These are phyloP conservation scores for Ajuga reptans DNA, from an alignment of 305 asterid species.

Conservation along the genomic window DNA sequence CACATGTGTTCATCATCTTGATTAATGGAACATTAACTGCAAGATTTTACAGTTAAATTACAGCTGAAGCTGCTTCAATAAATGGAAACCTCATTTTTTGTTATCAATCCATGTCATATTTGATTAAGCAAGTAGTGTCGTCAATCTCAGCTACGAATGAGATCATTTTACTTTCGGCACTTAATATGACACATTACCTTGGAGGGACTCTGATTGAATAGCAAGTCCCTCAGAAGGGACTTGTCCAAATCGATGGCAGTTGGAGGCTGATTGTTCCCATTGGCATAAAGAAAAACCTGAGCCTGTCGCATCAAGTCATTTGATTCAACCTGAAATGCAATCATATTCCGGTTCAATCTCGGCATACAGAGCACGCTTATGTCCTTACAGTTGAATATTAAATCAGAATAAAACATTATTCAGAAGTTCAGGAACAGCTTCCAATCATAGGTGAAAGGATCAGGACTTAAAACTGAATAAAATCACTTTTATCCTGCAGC, in stretches of 20 bases:
- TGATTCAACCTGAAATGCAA: constrained; percentile 56
- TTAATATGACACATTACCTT: constrained; percentile 45
- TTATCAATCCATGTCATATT: not conserved
- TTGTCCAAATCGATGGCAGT: constrained; percentile 83
- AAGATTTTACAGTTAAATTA: not conserved
- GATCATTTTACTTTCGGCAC: not conserved
- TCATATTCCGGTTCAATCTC: constrained; percentile 12
- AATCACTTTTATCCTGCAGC: not conserved
- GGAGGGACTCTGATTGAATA: constrained; percentile 85
- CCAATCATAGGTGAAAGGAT: constrained; percentile 11
- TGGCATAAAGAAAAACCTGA: constrained; percentile 72
- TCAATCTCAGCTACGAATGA: not conserved
- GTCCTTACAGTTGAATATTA: not conserved
- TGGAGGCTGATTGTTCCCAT: constrained; percentile 70
- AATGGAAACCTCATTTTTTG: not conserved
- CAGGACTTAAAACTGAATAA: not conserved
- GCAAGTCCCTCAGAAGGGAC: constrained; percentile 61
- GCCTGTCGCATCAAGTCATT: constrained; percentile 78
- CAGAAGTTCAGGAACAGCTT: not conserved
- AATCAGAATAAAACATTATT: not conserved
- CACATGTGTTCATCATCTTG: not conserved
- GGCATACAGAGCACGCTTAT: not conserved
- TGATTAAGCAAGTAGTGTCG: not conserved
- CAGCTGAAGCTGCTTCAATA: not conserved
- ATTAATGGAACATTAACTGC: not conserved